phyloP scores from a whole-genome alignment of 176 grass and related monocot genomes.

The Musa schizocarpa region DNA sequence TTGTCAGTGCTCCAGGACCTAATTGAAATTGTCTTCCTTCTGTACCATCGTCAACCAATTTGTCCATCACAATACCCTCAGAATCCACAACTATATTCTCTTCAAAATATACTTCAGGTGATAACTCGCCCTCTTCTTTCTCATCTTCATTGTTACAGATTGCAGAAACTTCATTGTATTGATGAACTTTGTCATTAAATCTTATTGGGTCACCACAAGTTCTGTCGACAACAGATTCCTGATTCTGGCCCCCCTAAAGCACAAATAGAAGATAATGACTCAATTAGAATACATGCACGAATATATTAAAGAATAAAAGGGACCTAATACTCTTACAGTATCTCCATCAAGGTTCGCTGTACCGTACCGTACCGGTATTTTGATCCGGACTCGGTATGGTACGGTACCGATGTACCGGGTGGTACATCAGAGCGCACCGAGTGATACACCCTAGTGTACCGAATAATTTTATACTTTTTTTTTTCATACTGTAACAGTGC shows the following conservation, averaged over 20 bases:
- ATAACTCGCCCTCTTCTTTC: constrained; percentile 95
- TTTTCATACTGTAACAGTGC: too few species aligned
- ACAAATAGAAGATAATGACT: not conserved
- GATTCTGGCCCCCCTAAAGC: constrained; percentile 27
- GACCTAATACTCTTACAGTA: not conserved
- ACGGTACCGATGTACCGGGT: too few species aligned
- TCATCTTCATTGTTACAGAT: constrained; percentile 54
- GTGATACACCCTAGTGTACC: too few species aligned
- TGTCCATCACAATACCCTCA: constrained; percentile 25
- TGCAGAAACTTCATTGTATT: constrained; percentile 32
- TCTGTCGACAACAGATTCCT: constrained; percentile 15
- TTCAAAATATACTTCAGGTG: constrained; percentile 77
- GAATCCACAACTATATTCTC: constrained; percentile 68
- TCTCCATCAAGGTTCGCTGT: too few species aligned
- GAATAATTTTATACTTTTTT: too few species aligned
- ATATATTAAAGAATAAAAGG: not conserved
- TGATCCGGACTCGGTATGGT: too few species aligned
- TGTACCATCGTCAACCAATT: constrained; percentile 30
- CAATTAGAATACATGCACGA: not conserved
- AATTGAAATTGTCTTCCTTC: constrained; percentile 37
- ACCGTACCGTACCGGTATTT: too few species aligned
- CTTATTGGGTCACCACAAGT: constrained; percentile 27
- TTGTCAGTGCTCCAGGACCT: constrained; percentile 25
- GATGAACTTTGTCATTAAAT: constrained; percentile 33
- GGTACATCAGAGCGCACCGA: too few species aligned